These are phyloP conservation scores for Magnolia changhungtana DNA, from an alignment of 164 flowering plant species.

Conservation along the genomic window DNA sequence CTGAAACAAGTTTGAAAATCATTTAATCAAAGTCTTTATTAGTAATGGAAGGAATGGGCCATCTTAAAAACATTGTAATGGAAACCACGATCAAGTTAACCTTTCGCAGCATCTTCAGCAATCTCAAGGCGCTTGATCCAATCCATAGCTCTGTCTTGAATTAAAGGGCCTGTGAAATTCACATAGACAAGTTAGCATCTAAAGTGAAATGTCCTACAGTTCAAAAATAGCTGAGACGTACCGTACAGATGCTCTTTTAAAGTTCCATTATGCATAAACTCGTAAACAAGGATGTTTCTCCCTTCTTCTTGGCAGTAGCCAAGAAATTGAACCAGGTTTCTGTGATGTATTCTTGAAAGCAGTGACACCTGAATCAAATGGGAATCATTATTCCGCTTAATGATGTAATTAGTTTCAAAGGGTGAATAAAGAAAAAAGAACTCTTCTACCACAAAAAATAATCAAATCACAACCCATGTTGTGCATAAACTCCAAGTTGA, in stretches of 20 bases:
- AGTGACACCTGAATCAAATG: constrained; percentile 63
- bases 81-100: constrained; percentile 18
- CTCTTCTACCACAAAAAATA: too few relatives aligned
- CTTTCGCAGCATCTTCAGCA: constrained; percentile 99
- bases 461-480: too few relatives aligned
- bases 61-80: background rate
- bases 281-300: constrained; percentile 82
- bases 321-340: constrained; percentile 89
- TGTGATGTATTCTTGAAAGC: constrained; percentile 97
- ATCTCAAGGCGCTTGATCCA: constrained; percentile 98
- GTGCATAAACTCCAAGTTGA: too few relatives aligned
- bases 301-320: constrained; percentile 97
- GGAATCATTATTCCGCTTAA: background rate
- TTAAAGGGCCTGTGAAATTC: constrained; percentile 48
- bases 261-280: constrained; percentile 98
- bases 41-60: background rate
- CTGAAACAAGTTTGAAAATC: constrained; percentile 36
- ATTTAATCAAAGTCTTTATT: background rate
- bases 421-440: background rate
- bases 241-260: constrained; percentile 97
- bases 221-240: constrained; percentile 19
- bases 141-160: constrained; percentile 48
- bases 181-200: background rate
- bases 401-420: background rate
- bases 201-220: constrained; percentile 3